Percentiles rank a stretch among this genome's conserved stretches.
Evolutionary conservation across 1,284 basidiomycete genomes (phyloP).

Genomic region (Ustilago vetiveriae): DNA sequence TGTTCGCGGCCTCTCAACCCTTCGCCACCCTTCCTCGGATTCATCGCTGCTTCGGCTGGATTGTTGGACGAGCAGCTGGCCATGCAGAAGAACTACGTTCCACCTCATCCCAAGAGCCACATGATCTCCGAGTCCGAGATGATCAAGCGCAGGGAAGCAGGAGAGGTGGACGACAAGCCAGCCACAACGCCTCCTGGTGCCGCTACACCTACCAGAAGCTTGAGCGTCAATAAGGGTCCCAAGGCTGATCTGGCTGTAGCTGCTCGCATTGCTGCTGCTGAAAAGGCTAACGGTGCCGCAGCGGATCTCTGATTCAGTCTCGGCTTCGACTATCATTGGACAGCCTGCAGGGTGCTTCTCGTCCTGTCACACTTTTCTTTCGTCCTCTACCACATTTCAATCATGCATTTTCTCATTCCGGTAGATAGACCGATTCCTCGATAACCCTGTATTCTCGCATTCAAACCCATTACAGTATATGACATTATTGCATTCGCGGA

Average conservation of each 20-base stretch:
- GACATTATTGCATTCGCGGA: too few species aligned
- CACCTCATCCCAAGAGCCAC: constrained; percentile 70
- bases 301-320: constrained; percentile 7
- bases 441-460: constrained; percentile 31
- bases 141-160: constrained; percentile 42
- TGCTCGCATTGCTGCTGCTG: constrained; percentile 42
- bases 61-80: constrained; percentile 79
- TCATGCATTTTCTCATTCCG: background rate
- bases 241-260: constrained; percentile 39
- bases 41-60: constrained; percentile 86
- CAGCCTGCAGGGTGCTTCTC: too few species aligned
- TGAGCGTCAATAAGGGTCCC: constrained; percentile 32
- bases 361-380: too few species aligned
- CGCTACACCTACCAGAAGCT: constrained; percentile 40
- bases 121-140: constrained; percentile 61
- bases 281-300: constrained; percentile 38
- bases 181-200: constrained; percentile 51
- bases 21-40: constrained; percentile 94
- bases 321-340: too few species aligned
- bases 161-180: constrained; percentile 42
- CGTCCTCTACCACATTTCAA: too few species aligned
- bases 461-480: constrained; percentile 3
- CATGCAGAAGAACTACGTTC: constrained; percentile 72
- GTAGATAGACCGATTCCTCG: constrained; percentile 3
- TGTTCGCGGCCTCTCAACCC: constrained; percentile 98